Base-by-base conservation (phyloP, 768 basidiomycete genomes). In the Termitomyces titanicus region DNA sequence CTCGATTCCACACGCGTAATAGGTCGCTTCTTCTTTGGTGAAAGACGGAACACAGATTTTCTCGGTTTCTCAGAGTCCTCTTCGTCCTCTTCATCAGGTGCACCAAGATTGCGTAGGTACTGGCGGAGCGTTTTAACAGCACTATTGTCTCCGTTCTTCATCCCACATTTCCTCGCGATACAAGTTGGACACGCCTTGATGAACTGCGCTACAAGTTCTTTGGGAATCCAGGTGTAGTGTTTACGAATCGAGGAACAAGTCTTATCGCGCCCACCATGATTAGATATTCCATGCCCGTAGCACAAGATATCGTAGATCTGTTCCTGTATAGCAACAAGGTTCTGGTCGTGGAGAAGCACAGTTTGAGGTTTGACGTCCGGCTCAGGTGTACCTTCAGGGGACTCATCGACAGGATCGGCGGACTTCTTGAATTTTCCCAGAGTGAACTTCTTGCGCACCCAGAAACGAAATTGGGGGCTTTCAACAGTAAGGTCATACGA, bases 221-320 rank as follows among this genome's bases (percentile, higher is more conserved):
- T 93, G 15, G 92, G 91, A 25, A 94, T 81, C 85, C 87, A 92
- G 9, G 88, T 85, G 67, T 91, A 94, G 62, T 81, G 79, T 56
- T 81, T 73, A 46, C 86, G 76, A 37, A 92, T 79, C 53, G 83
- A 74, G 2, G 78, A 75, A 54, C 80, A 82, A 0, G 92, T 94
- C 74, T 83, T 88, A 70, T 94, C 92, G 20, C 90, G 82, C 25
- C 90, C 91, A 13, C 84, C 88, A 63, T 93, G 91, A 10, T 79
- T 74, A 49, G 79, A 73, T 45, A 78, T 76, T 13, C 76, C 80
- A 60, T 93, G 92, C 59, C 83, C 86, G 61, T 85, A 85, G 61
- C 85, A 86, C 39, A 94, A 74, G 38, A 92, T 76, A 61, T 86
- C 85, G 64, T 91, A 92, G 29, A 92, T 80, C 63, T 90, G 85